Percentiles rank a stretch among this genome's conserved stretches.
Evolutionary conservation across 202 grass and related monocot genomes (phyloP).

Genomic region (Schoenoplectus triqueter): DNA sequence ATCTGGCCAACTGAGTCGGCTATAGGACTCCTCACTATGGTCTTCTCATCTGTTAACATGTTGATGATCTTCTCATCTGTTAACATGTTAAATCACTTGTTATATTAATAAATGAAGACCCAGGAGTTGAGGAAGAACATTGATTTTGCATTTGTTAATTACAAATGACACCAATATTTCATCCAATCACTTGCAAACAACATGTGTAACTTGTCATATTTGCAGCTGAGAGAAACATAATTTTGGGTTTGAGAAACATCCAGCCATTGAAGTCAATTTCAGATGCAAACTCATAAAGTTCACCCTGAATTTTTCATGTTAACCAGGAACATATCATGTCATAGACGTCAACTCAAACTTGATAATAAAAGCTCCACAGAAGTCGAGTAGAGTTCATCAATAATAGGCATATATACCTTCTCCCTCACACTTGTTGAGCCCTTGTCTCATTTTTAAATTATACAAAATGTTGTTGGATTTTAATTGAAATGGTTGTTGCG

Average conservation of each 20-base stretch:
- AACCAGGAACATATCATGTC: background rate
- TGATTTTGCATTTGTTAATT: background rate
- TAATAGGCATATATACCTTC: conserved; percentile 5
- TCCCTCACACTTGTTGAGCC: background rate
- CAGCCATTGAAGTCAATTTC: background rate
- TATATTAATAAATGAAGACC: background rate
- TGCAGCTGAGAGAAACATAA: background rate
- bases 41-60: background rate
- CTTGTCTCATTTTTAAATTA: background rate
- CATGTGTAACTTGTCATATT: background rate
- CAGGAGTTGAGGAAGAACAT: background rate
- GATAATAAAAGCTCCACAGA: background rate
- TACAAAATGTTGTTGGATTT: background rate
- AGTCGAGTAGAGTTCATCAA: background rate
- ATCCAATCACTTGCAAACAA: background rate
- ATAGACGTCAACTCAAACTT: background rate
- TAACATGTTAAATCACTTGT: background rate
- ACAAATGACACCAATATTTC: too few species aligned
- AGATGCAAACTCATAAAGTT: background rate
- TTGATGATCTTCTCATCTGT: background rate
- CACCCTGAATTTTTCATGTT: background rate
- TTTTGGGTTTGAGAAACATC: conserved; percentile 5
- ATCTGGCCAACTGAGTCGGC: conserved; percentile 34
- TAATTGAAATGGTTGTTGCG: background rate
- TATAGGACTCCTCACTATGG: conserved; percentile 24